Base-by-base conservation (phyloP, 495 filamentous ascomycete species). In the Tuber indicum region DNA sequence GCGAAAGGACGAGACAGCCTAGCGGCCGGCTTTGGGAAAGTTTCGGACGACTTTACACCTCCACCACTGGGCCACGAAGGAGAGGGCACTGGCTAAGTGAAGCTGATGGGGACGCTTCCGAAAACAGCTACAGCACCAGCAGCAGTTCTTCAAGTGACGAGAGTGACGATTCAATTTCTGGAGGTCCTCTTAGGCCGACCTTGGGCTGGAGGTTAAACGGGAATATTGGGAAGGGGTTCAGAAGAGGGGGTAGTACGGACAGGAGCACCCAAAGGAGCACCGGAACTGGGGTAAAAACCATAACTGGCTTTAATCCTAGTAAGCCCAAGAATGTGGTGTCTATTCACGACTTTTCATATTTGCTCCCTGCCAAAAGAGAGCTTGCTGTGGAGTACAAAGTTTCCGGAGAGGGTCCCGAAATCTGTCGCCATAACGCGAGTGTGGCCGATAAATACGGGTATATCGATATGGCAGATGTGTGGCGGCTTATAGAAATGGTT, bases 361-460 rank as follows among this genome's bases (percentile, higher is more conserved):
- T 93, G 32, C 83, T 97, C 12, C 94, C 94, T 0, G 91, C 93
- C 47, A 95, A 94, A 84, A 87, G 87, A 73, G 86, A 89, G 47
- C 87, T 98, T 70, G 96, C 94, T 12, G 85, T 87, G 73, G 88
- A 91, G 75, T 99, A 98, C 84, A 88, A 87, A 58, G 91, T 96
- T n/a, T 93, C 94, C 82, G 93, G 94, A 21, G 89, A 92, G 70
- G 92, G 91, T 3, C 88, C 90, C 6, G 89, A 91, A 66, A 90
- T 97, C 12, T 98, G 95, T 84, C 86, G 87, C 42, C 91, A 96
- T 75, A 99, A 98, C 84, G 92, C 93, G 9, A 84, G 85, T 10
- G 90, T 97, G 71, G 94, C 94, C 23, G 86, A 90, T 78, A 90
- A 90, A 77, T 88, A 91, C 81, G 93, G 93, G 5, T 90, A 88